These are phyloP conservation scores for Trichophyton equinum DNA, from an alignment of 2,329 filamentous ascomycete species.

Conservation along the genomic window DNA sequence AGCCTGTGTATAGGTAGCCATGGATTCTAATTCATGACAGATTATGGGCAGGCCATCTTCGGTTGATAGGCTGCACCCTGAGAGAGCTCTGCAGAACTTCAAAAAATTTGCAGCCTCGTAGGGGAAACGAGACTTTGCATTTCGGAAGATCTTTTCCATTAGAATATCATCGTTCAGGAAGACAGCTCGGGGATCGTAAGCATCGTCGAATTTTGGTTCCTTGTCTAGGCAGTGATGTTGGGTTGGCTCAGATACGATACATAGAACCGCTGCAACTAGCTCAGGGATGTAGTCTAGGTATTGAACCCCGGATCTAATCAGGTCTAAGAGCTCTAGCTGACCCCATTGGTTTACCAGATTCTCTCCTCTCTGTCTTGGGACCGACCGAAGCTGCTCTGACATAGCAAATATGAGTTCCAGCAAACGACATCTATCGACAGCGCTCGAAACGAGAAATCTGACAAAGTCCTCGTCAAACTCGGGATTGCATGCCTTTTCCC, in stretches of 20 bases:
- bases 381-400: constrained; percentile 32
- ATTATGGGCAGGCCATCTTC: constrained; percentile 42
- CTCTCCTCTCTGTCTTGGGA: constrained; percentile 39
- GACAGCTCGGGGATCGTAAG: constrained; percentile 32
- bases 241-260: constrained; percentile 43
- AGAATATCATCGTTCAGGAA: constrained; percentile 48
- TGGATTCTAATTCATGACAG: constrained; percentile 52
- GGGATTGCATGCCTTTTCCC: constrained; percentile 33
- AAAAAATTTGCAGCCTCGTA: constrained; percentile 74
- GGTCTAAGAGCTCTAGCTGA: constrained; percentile 53
- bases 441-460: constrained; percentile 34
- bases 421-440: constrained; percentile 35
- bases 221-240: constrained; percentile 15
- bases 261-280: constrained; percentile 53
- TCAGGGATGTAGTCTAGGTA: constrained; percentile 62
- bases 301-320: constrained; percentile 55
- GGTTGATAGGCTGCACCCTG: constrained; percentile 33
- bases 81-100: constrained; percentile 55
- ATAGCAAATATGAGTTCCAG: constrained; percentile 38
- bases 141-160: constrained; percentile 48
- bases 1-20: constrained; percentile 63
- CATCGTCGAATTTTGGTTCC: constrained; percentile 13
- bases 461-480: constrained; percentile 37
- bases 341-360: constrained; percentile 49
- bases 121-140: constrained; percentile 66